Percentiles rank a stretch among this genome's conserved stretches.
phyloP scores from a whole-genome alignment of 208 protist species.

The Trypanosoma vivax region DNA sequence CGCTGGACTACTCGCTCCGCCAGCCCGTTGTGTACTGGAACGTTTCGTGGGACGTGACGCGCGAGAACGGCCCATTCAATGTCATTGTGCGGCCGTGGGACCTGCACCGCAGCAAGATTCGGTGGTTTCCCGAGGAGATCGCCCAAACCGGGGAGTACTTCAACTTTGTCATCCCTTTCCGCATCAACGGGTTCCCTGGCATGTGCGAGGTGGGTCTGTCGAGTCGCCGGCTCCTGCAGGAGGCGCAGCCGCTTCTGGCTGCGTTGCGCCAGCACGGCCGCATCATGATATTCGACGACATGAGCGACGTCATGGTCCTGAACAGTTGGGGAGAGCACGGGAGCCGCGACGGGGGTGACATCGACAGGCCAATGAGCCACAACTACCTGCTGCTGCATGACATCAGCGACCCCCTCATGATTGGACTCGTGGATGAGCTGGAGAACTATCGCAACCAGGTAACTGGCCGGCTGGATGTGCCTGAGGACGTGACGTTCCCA shows the following conservation, averaged over 20 bases:
- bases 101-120: constrained; percentile 8
- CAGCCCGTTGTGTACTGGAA: constrained; percentile 2
- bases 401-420: constrained; percentile 36
- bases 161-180: constrained; percentile 67
- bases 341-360: constrained; percentile 4
- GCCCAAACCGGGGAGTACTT: constrained; percentile 31
- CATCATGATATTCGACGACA: constrained; percentile 45
- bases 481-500: constrained; percentile 27
- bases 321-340: constrained; percentile 52
- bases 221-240: constrained; percentile 27
- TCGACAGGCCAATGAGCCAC: background rate
- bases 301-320: constrained; percentile 34
- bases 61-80: constrained; percentile 23
- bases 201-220: constrained; percentile 42
- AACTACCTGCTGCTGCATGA: constrained; percentile 21
- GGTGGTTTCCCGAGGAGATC: constrained; percentile 11
- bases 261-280: constrained; percentile 46
- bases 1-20: background rate
- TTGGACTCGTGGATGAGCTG: constrained; percentile 22
- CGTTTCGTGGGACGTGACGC: constrained; percentile 4
- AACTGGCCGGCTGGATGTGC: constrained; percentile 12
- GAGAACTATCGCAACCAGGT: constrained; percentile 16
- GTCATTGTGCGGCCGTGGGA: constrained; percentile 37
- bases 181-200: constrained; percentile 30
- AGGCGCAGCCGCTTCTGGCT: constrained; percentile 30